Evolutionary conservation across 2,329 filamentous ascomycete genomes (phyloP), one percentile per base, ranked within the genome.

Genomic region (Microdochium paspali): DNA sequence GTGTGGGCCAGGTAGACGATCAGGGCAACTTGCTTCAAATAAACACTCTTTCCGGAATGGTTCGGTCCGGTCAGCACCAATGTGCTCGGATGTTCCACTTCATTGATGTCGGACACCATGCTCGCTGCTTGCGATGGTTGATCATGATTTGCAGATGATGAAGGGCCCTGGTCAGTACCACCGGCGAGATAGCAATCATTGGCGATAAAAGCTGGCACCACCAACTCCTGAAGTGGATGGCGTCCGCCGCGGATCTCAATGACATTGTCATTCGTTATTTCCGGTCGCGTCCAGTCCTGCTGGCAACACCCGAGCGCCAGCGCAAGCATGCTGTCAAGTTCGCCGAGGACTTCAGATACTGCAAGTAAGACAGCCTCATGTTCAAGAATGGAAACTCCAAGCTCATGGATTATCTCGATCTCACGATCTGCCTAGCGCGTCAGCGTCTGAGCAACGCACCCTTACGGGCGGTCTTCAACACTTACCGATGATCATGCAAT

Each of bases 11-110:
- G 77, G 60, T 93, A 96, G 13, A 95, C 83, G 49, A 95, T 93
- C 45, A 96, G 70, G 4, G 90, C 93, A 26, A 88, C 80, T 62
- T 98, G 91, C 64, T 95, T 98, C 60, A 97, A 75, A 64, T 95
- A 97, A 0, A 97, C 80, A 56, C 90, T 97, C 65, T 98, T 98
- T 0, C 93, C 93, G 0, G 93, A 97, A 62, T 93, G 94, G 56
- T 98, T 98, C 4, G 93, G 90, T 0, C 93, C 93, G 0, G 93
- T 97, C 57, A 98, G 66, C 5, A 96, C 69, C 12, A 96, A 62
- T 67, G 89, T 84, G 53, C 78, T 88, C 12, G 86, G 81, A 2
- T 63, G 54, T 5, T 54, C 50, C 18, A 46, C 47, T 7, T 54
- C 51, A 32, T 54, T 46, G 15, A 15, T 18, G 4, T 6, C 18